A percentile compares a stretch with the other conserved stretches of the same genome.
These are phyloP conservation scores for Cyclocybe cylindracea DNA, from an alignment of 768 basidiomycete species.

Conservation along the genomic window DNA sequence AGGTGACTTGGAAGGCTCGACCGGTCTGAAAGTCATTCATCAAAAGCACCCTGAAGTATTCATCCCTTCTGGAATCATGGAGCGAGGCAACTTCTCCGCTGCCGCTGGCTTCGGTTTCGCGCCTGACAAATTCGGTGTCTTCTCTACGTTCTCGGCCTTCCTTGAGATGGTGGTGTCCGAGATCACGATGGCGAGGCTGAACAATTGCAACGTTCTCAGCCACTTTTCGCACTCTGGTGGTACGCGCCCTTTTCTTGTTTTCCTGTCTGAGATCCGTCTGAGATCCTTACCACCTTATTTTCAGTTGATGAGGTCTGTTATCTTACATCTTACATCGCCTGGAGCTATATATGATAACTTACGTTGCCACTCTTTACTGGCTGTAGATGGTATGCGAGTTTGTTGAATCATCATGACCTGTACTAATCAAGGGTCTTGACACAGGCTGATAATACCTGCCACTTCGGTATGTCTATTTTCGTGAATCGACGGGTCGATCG, in stretches of 20 bases:
- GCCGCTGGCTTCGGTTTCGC: constrained; percentile 89
- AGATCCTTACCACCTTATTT: constrained; percentile 4
- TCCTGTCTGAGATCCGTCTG: background rate
- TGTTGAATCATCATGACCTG: background rate
- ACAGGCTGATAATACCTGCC: constrained; percentile 52
- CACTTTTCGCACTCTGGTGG: constrained; percentile 91
- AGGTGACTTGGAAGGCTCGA: constrained; percentile 89
- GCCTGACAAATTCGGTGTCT: constrained; percentile 80
- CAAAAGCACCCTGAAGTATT: constrained; percentile 91
- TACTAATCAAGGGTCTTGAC: constrained; percentile 1
- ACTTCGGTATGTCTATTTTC: constrained; percentile 30
- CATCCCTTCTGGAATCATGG: constrained; percentile 84
- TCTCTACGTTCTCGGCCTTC: constrained; percentile 91
- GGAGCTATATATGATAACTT: background rate
- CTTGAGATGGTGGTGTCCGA: constrained; percentile 90
- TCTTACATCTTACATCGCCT: background rate
- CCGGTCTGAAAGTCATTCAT: constrained; percentile 85
- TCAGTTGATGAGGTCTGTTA: constrained; percentile 61
- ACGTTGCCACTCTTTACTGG: background rate
- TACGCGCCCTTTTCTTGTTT: constrained; percentile 30
- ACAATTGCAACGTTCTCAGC: constrained; percentile 83
- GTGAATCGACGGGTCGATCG: constrained; percentile 10
- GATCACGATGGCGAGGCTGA: constrained; percentile 90
- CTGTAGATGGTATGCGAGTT: constrained; percentile 30
- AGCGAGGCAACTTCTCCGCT: constrained; percentile 80